Evolutionary conservation across 1,139 yeast species (phyloP), one percentile per base, ranked within the genome.

Genomic region (Tardiomyces digboiensis): DNA sequence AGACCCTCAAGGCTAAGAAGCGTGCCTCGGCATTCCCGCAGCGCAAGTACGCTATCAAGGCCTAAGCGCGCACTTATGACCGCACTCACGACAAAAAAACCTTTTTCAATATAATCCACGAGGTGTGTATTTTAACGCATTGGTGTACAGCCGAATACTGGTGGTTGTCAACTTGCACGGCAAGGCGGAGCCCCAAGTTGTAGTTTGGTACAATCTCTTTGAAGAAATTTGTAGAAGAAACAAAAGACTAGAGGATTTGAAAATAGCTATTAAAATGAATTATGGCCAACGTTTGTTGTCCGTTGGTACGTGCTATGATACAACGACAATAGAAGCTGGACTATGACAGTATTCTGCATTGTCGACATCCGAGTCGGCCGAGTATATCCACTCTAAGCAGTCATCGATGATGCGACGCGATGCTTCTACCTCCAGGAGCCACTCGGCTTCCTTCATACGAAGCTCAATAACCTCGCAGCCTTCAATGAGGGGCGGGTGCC

Each of bases 11-110:
- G 79, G 88, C 89, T 67, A 80, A 80, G 75, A 91, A 91, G 87
- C 82, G 78, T 76, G 80, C 80, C 69, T 78, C 80, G 67, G 95
- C 97, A 75, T 87, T 83, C 94, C 97, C 98, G 73, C 89, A 83
- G 77, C 88, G 95, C 84, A 84, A 84, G 77, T 91, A 76, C 75
- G 97, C 97, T 72, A 85, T 91, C 78, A 89, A 89, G 83, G 97
- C 97, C 76, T 89, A 84, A 82, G 43, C n/a, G 33, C 33, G 33
- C 33, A n/a, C 33, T 26, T 16, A 26, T 26, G 33, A 26, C 33
- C 33, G 33, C 33, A 26, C 33, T 26, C 33, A 26, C 33, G 33
- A 26, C 33, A 26, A 26, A 26, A 26, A 26, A 16, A n/a, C n/a
- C n/a, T 16, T 26, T 26, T 16, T 26, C 16, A 26, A 26, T 26